phyloP scores from a whole-genome alignment of 495 filamentous ascomycete species.

The Neurospora africana region DNA sequence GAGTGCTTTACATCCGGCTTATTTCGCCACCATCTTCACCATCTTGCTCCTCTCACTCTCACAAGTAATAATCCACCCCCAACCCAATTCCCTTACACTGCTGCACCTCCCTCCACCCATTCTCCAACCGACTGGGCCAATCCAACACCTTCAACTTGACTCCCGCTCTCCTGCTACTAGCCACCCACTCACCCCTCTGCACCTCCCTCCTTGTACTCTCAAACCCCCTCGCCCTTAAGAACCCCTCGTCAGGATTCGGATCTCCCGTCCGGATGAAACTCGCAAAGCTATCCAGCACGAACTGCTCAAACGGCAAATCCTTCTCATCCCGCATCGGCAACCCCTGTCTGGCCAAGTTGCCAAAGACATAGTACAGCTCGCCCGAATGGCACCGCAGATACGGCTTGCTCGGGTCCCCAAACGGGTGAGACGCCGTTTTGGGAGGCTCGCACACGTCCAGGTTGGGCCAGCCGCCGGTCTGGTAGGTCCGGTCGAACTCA shows the following conservation, averaged over 20 bases:
- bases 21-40: neutral
- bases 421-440: conserved; percentile 18
- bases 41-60: neutral
- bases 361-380: conserved; percentile 28
- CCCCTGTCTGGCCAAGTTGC: conserved; percentile 27
- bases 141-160: conserved; percentile 25
- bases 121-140: conserved; percentile 18
- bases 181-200: conserved; percentile 18
- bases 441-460: conserved; percentile 37
- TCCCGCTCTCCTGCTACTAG: conserved; percentile 6
- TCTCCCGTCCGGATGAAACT: conserved; percentile 26
- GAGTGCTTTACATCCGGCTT: neutral
- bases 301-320: conserved; percentile 28
- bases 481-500: conserved; percentile 45
- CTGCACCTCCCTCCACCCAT: conserved; percentile 19
- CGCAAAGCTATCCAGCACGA: conserved; percentile 25
- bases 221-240: conserved; percentile 23
- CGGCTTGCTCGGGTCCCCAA: conserved; percentile 34
- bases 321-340: conserved; percentile 25
- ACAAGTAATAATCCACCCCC: conserved; percentile 21
- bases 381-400: conserved; percentile 27
- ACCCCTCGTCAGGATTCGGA: conserved; percentile 26
- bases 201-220: conserved; percentile 9
- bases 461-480: conserved; percentile 36
- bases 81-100: conserved; percentile 25